phyloP scores from a whole-genome alignment of 2,329 filamentous ascomycete genomes.

The Botrytis cinerea region DNA sequence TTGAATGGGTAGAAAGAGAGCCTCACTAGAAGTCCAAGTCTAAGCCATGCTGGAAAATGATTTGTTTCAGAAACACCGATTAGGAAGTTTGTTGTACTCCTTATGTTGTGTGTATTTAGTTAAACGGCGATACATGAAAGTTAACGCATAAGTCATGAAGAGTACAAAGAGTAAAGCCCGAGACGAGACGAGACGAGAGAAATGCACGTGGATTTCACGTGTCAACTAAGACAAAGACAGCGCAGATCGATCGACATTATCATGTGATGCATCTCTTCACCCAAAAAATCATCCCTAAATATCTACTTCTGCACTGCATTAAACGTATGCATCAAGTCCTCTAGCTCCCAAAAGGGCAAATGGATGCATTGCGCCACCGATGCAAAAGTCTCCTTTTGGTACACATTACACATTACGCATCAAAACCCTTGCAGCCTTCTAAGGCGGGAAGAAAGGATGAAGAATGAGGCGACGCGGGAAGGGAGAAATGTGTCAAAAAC shows the following conservation, averaged over 20 bases:
- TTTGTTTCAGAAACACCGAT: conserved; percentile 3
- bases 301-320: background rate
- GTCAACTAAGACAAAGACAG: background rate
- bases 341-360: conserved; percentile 4
- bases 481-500: background rate
- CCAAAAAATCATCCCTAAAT: conserved; percentile 1
- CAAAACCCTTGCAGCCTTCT: conserved; percentile 18
- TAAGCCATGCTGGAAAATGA: conserved; percentile 3
- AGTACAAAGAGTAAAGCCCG: conserved; percentile 1
- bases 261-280: conserved; percentile 1
- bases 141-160: background rate
- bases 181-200: background rate
- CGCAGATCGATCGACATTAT: background rate
- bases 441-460: conserved; percentile 7
- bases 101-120: background rate
- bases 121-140: conserved; percentile 5
- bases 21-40: conserved; percentile 17
- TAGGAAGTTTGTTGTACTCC: background rate
- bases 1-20: background rate
- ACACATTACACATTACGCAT: background rate
- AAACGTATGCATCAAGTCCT: conserved; percentile 4
- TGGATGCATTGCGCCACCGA: conserved; percentile 4
- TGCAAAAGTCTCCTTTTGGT: background rate
- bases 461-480: conserved; percentile 10
- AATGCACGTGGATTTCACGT: conserved; percentile 20